A percentile compares a stretch with the other conserved stretches of the same genome.
Evolutionary conservation across 805 yeast species (phyloP).

Genomic region (Starmerella apis): DNA sequence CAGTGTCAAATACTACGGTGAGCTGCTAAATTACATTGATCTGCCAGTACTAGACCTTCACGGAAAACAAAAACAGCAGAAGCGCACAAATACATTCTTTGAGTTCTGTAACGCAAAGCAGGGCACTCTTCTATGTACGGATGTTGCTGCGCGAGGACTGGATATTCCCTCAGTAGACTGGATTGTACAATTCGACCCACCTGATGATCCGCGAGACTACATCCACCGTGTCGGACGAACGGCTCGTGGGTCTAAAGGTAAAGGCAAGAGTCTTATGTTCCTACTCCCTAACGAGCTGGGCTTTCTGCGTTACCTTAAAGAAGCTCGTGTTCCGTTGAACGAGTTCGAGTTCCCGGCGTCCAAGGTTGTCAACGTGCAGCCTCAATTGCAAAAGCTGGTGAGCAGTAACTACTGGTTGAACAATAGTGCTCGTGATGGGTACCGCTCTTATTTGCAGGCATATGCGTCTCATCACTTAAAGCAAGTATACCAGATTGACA

Average conservation of each 20-base stretch:
- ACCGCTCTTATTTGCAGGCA: slow-evolving; percentile 92
- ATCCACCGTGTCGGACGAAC: slow-evolving; percentile 99
- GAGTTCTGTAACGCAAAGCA: slow-evolving; percentile 95
- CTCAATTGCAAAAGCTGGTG: slow-evolving; percentile 82
- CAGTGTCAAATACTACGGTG: slow-evolving; percentile 93
- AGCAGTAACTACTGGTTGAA: slow-evolving; percentile 88
- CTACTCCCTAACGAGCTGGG: slow-evolving; percentile 90
- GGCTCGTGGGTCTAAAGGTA: slow-evolving; percentile 76
- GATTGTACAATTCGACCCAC: slow-evolving; percentile 98
- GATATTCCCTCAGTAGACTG: slow-evolving; percentile 98
- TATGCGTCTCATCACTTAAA: slow-evolving; percentile 93
- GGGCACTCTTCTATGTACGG: slow-evolving; percentile 90
- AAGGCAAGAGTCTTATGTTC: slow-evolving; percentile 92
- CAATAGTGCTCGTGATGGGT: slow-evolving; percentile 93
- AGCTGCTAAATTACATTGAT: slow-evolving; percentile 88
- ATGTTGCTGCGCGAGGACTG: slow-evolving; percentile 97
- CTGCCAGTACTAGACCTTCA: slow-evolving; percentile 92
- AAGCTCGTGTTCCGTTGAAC: slow-evolving; percentile 93
- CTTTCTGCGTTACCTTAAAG: slow-evolving; percentile 83
- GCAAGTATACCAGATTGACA: slow-evolving; percentile 92
- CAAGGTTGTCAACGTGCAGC: slow-evolving; percentile 92
- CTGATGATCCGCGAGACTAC: slow-evolving; percentile 99
- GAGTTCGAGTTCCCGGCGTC: slow-evolving; percentile 92
- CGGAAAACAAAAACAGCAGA: slow-evolving; percentile 97
- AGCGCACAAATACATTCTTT: slow-evolving; percentile 94